These are phyloP conservation scores for Stromatinia cepivora DNA, from an alignment of 2,329 filamentous ascomycete species.

Conservation along the genomic window DNA sequence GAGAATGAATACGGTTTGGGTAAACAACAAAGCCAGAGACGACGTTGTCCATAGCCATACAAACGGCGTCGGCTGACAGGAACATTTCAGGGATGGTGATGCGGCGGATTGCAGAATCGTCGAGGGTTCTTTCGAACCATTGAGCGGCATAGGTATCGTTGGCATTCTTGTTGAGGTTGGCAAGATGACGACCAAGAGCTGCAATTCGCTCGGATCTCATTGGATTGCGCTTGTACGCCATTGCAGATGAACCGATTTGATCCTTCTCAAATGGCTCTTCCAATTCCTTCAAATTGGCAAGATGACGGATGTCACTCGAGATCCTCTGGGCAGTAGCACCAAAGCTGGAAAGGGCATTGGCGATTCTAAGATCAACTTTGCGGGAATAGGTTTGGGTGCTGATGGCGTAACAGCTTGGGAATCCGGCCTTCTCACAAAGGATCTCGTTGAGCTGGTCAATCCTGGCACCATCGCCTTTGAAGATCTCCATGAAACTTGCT, in stretches of 20 bases:
- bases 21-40: conserved; percentile 72
- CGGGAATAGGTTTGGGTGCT: conserved; percentile 72
- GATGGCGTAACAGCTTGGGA: conserved; percentile 48
- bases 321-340: conserved; percentile 79
- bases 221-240: conserved; percentile 52
- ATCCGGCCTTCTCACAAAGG: conserved; percentile 57
- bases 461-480: conserved; percentile 53
- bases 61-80: conserved; percentile 66
- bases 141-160: conserved; percentile 68
- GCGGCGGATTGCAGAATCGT: conserved; percentile 67
- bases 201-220: conserved; percentile 53
- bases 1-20: conserved; percentile 67
- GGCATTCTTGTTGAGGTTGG: conserved; percentile 39
- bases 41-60: conserved; percentile 68
- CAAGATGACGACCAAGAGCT: conserved; percentile 49
- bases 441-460: conserved; percentile 56
- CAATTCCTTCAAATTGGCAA: conserved; percentile 76
- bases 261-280: conserved; percentile 85
- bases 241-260: conserved; percentile 70
- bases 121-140: conserved; percentile 66
- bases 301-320: conserved; percentile 69
- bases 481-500: conserved; percentile 46
- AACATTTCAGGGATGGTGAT: conserved; percentile 68
- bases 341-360: conserved; percentile 76
- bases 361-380: conserved; percentile 79